phyloP scores from a whole-genome alignment of 2,329 filamentous ascomycete genomes.

The Trichoderma endophyticum region DNA sequence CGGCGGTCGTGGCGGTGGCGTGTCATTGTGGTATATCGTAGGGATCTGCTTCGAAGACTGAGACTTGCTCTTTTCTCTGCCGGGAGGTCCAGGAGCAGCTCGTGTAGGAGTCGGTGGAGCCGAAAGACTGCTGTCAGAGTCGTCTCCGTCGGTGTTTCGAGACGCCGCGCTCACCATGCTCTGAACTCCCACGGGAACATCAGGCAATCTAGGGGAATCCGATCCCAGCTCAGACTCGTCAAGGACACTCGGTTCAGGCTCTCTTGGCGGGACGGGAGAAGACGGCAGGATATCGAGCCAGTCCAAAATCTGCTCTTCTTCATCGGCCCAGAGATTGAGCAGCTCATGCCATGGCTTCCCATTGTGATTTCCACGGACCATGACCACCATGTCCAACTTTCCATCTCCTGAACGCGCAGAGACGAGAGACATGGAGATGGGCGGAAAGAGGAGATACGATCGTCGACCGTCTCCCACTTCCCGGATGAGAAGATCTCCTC shows the following conservation, averaged over 20 bases:
- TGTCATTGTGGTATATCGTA: constrained; percentile 45
- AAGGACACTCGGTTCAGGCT: constrained; percentile 35
- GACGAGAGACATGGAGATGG: constrained; percentile 67
- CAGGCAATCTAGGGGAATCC: constrained; percentile 21
- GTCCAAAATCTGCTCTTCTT: constrained; percentile 74
- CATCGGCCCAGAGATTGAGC: constrained; percentile 70
- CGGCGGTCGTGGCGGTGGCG: constrained; percentile 51
- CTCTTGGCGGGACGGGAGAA: constrained; percentile 46
- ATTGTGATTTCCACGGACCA: constrained; percentile 71
- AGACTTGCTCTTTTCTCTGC: constrained; percentile 13
- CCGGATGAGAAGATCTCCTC: constrained; percentile 86
- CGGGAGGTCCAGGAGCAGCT: constrained; percentile 26
- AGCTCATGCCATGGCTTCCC: constrained; percentile 78
- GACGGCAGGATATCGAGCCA: constrained; percentile 78
- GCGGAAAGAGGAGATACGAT: constrained; percentile 85
- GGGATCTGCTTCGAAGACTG: constrained; percentile 19
- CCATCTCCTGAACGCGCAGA: constrained; percentile 76
- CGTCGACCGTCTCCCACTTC: constrained; percentile 75
- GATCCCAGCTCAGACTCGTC: constrained; percentile 29
- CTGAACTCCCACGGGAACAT: constrained; percentile 34
- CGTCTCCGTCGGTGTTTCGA: constrained; percentile 21
- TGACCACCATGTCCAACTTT: constrained; percentile 72
- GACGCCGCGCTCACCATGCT: constrained; percentile 26
- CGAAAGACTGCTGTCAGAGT: constrained; percentile 22
- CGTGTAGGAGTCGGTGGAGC: constrained; percentile 21